These are phyloP conservation scores for Bondarzewia mesenterica DNA, from an alignment of 1,284 basidiomycete genomes.

Conservation along the genomic window DNA sequence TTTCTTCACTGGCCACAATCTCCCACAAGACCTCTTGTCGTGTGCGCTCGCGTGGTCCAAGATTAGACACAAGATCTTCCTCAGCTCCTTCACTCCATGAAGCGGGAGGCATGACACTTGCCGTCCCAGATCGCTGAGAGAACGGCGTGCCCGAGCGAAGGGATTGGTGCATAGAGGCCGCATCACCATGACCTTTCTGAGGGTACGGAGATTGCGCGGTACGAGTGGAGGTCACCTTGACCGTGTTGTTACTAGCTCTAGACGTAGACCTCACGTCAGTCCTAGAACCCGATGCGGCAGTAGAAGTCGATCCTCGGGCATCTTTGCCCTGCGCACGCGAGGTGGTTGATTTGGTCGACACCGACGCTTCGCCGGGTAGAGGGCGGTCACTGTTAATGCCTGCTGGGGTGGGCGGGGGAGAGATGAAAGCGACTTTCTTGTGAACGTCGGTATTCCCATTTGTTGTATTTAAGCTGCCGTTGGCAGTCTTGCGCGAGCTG, in stretches of 20 bases:
- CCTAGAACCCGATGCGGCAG: constrained; percentile 33
- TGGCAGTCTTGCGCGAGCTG: constrained; percentile 45
- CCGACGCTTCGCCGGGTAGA: constrained; percentile 25
- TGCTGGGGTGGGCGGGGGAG: constrained; percentile 58
- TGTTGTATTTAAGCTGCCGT: constrained; percentile 28
- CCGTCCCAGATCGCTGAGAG: constrained; percentile 64
- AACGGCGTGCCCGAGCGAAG: constrained; percentile 73
- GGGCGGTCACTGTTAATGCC: constrained; percentile 27
- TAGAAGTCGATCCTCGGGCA: constrained; percentile 57
- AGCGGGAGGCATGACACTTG: constrained; percentile 68
- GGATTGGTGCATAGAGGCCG: constrained; percentile 48
- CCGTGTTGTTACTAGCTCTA: constrained; percentile 18
- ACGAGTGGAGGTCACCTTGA: constrained; percentile 49
- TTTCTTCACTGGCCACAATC: constrained; percentile 94
- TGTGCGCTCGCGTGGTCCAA: constrained; percentile 89
- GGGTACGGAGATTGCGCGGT: constrained; percentile 55
- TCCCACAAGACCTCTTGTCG: constrained; percentile 97
- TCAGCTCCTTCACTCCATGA: constrained; percentile 97
- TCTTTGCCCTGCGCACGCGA: constrained; percentile 69
- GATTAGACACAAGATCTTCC: constrained; percentile 88
- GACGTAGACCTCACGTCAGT: constrained; percentile 34
- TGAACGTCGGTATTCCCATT: constrained; percentile 37
- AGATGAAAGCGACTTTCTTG: constrained; percentile 81
- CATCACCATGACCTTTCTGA: constrained; percentile 35
- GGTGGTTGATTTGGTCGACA: constrained; percentile 50